Conservation (phyloP, 1,139 yeast genomes). For the Pichia sp. region DNA sequence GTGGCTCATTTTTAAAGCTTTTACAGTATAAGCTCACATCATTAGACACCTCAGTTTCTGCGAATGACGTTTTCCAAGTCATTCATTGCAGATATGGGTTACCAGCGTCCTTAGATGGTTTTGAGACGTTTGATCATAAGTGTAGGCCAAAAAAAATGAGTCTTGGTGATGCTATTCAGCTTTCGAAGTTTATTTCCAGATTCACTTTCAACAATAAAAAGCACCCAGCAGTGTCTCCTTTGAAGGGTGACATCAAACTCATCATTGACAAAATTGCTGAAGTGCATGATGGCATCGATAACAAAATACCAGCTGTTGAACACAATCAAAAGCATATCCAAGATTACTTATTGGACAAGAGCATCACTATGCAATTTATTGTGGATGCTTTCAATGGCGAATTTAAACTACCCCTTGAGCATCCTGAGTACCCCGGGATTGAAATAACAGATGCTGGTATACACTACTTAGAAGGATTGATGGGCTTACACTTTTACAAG, state of each 20-base stretch:
- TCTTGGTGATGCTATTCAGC: conserved; percentile 44
- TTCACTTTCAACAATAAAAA: conserved; percentile 47
- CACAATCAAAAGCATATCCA: conserved; percentile 42
- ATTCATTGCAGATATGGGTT: conserved; percentile 75
- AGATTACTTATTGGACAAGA: conserved; percentile 43
- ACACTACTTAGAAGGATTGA: conserved; percentile 65
- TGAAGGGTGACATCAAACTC: conserved; percentile 63
- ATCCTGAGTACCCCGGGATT: conserved; percentile 30
- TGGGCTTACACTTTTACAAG: conserved; percentile 59
- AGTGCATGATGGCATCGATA: conserved; percentile 62
- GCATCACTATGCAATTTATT: conserved; percentile 43
- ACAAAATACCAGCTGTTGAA: conserved; percentile 28
- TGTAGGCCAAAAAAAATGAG: conserved; percentile 40
- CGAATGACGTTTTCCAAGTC: conserved; percentile 64
- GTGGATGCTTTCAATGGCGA: conserved; percentile 55
- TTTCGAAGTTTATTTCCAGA: conserved; percentile 57
- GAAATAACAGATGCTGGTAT: conserved; percentile 48
- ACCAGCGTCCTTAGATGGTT: conserved; percentile 49
- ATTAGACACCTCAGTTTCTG: conserved; percentile 38
- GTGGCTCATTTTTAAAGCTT: conserved; percentile 56
- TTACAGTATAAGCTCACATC: conserved; percentile 49
- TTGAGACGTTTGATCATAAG: conserved; percentile 60
- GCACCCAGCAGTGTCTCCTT: conserved; percentile 50
- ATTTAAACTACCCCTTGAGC: conserved; percentile 32
- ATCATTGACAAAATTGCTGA: conserved; percentile 68